Evolutionary conservation across 2,329 filamentous ascomycete genomes (phyloP), one percentile per base, ranked within the genome.

Genomic region (Penicillium corylophilum): DNA sequence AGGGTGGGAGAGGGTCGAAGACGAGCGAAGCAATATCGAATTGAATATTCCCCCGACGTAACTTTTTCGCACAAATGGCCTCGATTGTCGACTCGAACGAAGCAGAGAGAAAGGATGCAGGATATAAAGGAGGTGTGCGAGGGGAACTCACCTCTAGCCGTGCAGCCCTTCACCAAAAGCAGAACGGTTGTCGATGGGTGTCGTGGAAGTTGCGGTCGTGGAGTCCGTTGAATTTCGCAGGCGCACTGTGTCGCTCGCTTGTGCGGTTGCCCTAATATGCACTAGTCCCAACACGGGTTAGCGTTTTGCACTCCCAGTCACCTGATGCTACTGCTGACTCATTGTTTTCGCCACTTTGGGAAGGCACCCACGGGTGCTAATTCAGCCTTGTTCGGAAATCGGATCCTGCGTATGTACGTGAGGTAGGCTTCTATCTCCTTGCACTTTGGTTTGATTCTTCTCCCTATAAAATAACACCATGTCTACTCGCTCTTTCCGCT

Each of bases 141-240:
- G 48, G 50, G 43, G 48, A 61, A 71, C 72, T 74, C 67, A 75
- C 72, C 72, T 74, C 69, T 71, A 67, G 66, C 68, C 67, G 62
- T 70, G 70, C 65, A 72, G 71, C 71, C 71, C 71, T 74, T 74
- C 71, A 74, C 72, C 72, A 70, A 65, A 69, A 70, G 70, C 70
- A 68, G 64, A 65, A 68, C 67, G 65, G 65, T 63, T 63, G 67
- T 71, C 66, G 68, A 66, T 69, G 64, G 68, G 68, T 63, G 69
- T 74, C 69, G 69, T 64, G 64, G 65, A 63, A 68, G 68, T 64
- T 67, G 63, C 67, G 66, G 67, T 72, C 65, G 67, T 72, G 67
- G 71, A 62, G 60, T 69, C 55, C 64, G 62, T 66, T 59, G 71
- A 74, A 74, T 72, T 74, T 74, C 67, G 70, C 71, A 71, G 63